Percentiles rank a stretch among this genome's conserved stretches.
Evolutionary conservation across 805 yeast genomes (phyloP).

Genomic region (Suhomyces vadensis): DNA sequence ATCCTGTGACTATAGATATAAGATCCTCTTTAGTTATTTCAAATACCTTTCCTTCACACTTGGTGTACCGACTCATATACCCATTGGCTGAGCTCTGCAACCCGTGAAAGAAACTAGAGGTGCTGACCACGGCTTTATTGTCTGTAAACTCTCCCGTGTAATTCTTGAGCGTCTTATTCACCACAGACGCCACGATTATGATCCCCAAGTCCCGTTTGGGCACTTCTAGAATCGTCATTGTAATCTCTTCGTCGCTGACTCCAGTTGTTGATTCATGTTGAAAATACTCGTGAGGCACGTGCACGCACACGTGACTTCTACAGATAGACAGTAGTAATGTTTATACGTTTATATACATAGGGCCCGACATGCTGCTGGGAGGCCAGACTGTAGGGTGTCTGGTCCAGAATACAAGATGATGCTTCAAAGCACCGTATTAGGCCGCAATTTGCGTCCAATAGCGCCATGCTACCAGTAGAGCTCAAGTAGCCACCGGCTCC

Average conservation of each 20-base stretch:
- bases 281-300: background rate
- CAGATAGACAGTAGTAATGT: background rate
- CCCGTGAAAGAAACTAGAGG: slow-evolving; percentile 10
- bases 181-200: slow-evolving; percentile 13
- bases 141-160: slow-evolving; percentile 5
- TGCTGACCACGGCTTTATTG: slow-evolving; percentile 6
- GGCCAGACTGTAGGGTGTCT: too few relatives aligned
- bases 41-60: slow-evolving; percentile 2
- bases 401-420: too few relatives aligned
- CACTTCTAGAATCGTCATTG: background rate
- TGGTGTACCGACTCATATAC: slow-evolving; percentile 7
- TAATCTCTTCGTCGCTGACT: too few relatives aligned
- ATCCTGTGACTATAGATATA: slow-evolving; percentile 12
- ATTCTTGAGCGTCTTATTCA: slow-evolving; percentile 12
- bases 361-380: too few relatives aligned
- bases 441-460: background rate
- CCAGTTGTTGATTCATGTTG: too few relatives aligned
- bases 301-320: background rate
- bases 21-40: slow-evolving; percentile 13
- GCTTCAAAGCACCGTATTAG: too few relatives aligned
- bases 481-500: background rate
- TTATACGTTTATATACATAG: slow-evolving; percentile 5
- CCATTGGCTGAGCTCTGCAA: slow-evolving; percentile 7
- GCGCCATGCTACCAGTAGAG: background rate
- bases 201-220: slow-evolving; percentile 6